Evolutionary conservation across 768 basidiomycete genomes (phyloP).

Genomic region (Russula compacta): DNA sequence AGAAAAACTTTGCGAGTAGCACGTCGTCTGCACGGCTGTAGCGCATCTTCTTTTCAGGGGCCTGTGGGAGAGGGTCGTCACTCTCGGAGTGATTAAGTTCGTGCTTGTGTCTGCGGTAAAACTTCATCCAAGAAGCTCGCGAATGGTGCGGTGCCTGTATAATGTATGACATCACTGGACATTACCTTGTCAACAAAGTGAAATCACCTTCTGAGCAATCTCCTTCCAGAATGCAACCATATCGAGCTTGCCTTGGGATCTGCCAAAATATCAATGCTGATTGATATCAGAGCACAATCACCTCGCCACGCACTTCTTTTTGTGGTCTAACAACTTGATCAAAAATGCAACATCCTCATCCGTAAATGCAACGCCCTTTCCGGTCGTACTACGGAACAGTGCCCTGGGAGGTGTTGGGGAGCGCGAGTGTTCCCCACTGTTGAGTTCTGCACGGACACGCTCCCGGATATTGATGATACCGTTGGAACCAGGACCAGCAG

Average conservation of each 20-base stretch:
- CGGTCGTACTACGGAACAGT: slow-evolving; percentile 75
- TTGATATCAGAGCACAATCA: neutral
- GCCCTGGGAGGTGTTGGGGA: slow-evolving; percentile 78
- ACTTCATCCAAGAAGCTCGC: slow-evolving; percentile 92
- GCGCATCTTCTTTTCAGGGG: slow-evolving; percentile 82
- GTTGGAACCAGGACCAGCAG: slow-evolving; percentile 30
- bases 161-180: neutral
- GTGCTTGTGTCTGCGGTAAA: slow-evolving; percentile 81
- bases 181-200: slow-evolving; percentile 14
- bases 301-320: slow-evolving; percentile 40
- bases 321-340: slow-evolving; percentile 67
- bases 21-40: slow-evolving; percentile 76
- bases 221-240: slow-evolving; percentile 80
- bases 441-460: slow-evolving; percentile 31
- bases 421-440: slow-evolving; percentile 39
- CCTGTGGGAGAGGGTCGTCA: slow-evolving; percentile 62
- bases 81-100: slow-evolving; percentile 59
- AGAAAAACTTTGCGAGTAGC: slow-evolving; percentile 67
- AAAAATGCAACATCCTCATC: slow-evolving; percentile 74
- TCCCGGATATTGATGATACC: slow-evolving; percentile 38
- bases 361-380: slow-evolving; percentile 85
- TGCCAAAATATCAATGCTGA: slow-evolving; percentile 22
- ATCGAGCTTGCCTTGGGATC: slow-evolving; percentile 51
- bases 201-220: slow-evolving; percentile 50
- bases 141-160: slow-evolving; percentile 79